Evolutionary conservation across 1,284 basidiomycete genomes (phyloP), one percentile per base, ranked within the genome.

Genomic region (Trametes polyzona): DNA sequence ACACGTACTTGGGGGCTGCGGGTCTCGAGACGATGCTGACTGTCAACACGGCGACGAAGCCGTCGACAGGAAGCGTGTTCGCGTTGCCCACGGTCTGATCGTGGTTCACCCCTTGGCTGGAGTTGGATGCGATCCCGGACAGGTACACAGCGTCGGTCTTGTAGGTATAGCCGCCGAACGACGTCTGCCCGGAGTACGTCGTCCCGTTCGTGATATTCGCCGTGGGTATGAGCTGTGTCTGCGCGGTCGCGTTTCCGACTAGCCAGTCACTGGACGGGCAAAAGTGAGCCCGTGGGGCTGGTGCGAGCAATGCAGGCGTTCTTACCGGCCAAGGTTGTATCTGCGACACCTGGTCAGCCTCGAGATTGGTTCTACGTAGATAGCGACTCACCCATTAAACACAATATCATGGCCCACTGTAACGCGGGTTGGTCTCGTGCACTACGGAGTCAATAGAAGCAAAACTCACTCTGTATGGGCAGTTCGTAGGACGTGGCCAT

Each of bases 41-140:
- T 0, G 86, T 87, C 63, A 96, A 67, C 1, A 98, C 76, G 0
- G 93, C 94, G 0, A 97, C 88, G 4, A 95, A 77, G 0, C 96
- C 95, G 69, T 98, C 95, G 5, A 88, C 80, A 0, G 94, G 86
- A 48, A 85, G 86, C 14, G 75, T 66, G 2, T 84, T 86, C 37
- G 83, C 69, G 10, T 79, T 73, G 19, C 76, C 79, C 6, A 96
- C 91, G 26, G 77, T 82, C 36, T 78, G 47, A 59, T 82, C 83
- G 71, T 95, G 93, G 69, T 97, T 97, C 67, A 98, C 85, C 4
- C 84, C 89, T 9, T 79, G 70, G 56, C 84, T 90, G 1, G 85
- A 81, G 65, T 93, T 90, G 57, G 77, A 69, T 14, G 93, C 76
- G 42, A 92, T 69, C 0, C 91, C 90, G 0, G 85, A 78, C 14